phyloP scores from a whole-genome alignment of 768 basidiomycete species.

The Tulasnella sp. region DNA sequence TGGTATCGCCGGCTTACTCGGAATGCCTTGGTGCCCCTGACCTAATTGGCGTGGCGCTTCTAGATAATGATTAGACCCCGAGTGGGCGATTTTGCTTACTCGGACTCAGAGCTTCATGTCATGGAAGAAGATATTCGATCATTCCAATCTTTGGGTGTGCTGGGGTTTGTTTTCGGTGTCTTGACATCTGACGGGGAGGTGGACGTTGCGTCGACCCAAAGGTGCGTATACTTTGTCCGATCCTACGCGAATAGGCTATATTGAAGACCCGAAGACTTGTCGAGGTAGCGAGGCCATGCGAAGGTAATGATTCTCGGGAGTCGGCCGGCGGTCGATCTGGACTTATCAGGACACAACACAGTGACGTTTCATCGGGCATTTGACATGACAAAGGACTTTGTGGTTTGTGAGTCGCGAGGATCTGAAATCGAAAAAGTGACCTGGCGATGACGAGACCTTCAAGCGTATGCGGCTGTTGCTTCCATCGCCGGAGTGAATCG shows the following conservation, averaged over 20 bases:
- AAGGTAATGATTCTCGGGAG: slow-evolving; percentile 34
- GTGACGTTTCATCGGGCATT: slow-evolving; percentile 75
- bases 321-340: not conserved
- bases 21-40: not conserved
- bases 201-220: slow-evolving; percentile 46
- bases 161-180: slow-evolving; percentile 17
- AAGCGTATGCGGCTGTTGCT: slow-evolving; percentile 38
- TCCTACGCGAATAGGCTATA: not conserved
- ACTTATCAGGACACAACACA: slow-evolving; percentile 20
- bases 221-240: slow-evolving; percentile 29
- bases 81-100: slow-evolving; percentile 68
- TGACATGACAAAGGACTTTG: slow-evolving; percentile 43
- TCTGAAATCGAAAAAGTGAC: not conserved
- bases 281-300: slow-evolving; percentile 44
- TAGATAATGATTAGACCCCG: slow-evolving; percentile 76
- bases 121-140: slow-evolving; percentile 68
- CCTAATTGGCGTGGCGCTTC: not conserved
- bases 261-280: slow-evolving; percentile 34
- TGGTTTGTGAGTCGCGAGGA: slow-evolving; percentile 37
- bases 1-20: slow-evolving; percentile 36
- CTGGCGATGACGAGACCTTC: not conserved
- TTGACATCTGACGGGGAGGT: slow-evolving; percentile 21
- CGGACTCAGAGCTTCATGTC: slow-evolving; percentile 49
- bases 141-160: slow-evolving; percentile 46
- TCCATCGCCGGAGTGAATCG: slow-evolving; percentile 56